Base-by-base conservation (phyloP, 2,329 filamentous ascomycete genomes). In the Chaetomium sp. region DNA sequence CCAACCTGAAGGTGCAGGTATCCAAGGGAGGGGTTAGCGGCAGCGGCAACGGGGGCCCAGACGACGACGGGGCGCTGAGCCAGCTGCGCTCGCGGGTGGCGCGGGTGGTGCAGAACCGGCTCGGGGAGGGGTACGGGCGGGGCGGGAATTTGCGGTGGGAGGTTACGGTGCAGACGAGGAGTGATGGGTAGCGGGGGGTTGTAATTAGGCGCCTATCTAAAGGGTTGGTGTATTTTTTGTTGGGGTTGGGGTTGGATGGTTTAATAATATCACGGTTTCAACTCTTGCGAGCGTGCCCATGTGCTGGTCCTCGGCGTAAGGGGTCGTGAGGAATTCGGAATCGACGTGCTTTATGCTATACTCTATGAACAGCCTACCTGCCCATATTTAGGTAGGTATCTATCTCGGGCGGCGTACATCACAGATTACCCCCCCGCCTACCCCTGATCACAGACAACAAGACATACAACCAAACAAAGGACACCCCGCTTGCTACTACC, bases 61-160 rank as follows among this genome's bases (percentile, higher is more conserved):
- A 19, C 23, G 88, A 90, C 51, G 92, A 95, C 67, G 86, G 89
- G 16, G 85, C 88, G 6, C 80, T 96, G 65, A 83, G 83, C 65
- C 90, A 89, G 72, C 78, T 98, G 69, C 86, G 93, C 64, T 88
- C 90, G 68, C 87, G 91, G 54, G 86, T 97, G 57, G 84, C 86
- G 19, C 89, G 89, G 65, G 79, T 97, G 72, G 88, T 99, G 60
- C 90, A 91, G 75, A 96, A 95, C 73, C 84, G 92, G 35, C 80
- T 99, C 8, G 93, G 93, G 4, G 94, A 94, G 66, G 92, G 91
- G 1, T 97, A 97, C 76, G 93, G 93, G 9, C 85, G 86, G 51
- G 90, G 90, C 4, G 87, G 86, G 16, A 90, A 88, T 45, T 83
- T 95, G 74, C 89, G 88, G 72, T 99, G 95, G 95, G 95, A 99